Evolutionary conservation across 2,329 filamentous ascomycete genomes (phyloP), one percentile per base, ranked within the genome.

Genomic region (Alternaria ethzedia): DNA sequence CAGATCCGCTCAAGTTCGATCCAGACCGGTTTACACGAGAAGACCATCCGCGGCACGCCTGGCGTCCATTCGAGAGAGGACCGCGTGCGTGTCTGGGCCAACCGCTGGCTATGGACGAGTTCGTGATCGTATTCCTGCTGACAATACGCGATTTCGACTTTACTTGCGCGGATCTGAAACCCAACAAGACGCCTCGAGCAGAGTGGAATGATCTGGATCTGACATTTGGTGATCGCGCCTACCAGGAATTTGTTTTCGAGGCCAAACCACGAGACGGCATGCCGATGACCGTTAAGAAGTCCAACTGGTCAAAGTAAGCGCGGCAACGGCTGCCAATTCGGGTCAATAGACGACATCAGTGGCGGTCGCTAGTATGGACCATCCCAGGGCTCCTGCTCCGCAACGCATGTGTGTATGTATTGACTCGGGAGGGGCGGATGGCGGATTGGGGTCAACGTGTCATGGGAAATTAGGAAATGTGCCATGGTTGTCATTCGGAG

Each of bases 21-120:
- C 77, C 82, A 0, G 75, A 82, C 32, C 75, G 76, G 1, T 82
- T 75, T 28, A 56, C 78, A 21, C 82, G 84, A 32, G 66, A 75
- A 61, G 81, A 68, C 72, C 81, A 69, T 72, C 78, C 20, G 50
- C 82, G 83, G 54, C 82, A 83, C 58, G 85, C 86, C 1, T 89
- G 82, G 81, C 82, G 86, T 9, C 81, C 85, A 0, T 89, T 89
- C 71, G 85, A 86, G 67, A 80, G 83, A 59, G 87, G 87, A 0
- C 80, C 83, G 3, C 75, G 87, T 12, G 85, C 84, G 55, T 90
- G 87, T 68, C 82, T 88, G n/a, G 87, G 86, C 1, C 85, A 88
- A 72, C 84, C 86, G 65, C 78, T 88, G 47, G 86, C 83, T 1
- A 82, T 84, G 75, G 77, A 86, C 15, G 86, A 89, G 74, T 70